phyloP scores from a whole-genome alignment of 2,329 filamentous ascomycete species.

The Cylindrodendrum hubeiense region DNA sequence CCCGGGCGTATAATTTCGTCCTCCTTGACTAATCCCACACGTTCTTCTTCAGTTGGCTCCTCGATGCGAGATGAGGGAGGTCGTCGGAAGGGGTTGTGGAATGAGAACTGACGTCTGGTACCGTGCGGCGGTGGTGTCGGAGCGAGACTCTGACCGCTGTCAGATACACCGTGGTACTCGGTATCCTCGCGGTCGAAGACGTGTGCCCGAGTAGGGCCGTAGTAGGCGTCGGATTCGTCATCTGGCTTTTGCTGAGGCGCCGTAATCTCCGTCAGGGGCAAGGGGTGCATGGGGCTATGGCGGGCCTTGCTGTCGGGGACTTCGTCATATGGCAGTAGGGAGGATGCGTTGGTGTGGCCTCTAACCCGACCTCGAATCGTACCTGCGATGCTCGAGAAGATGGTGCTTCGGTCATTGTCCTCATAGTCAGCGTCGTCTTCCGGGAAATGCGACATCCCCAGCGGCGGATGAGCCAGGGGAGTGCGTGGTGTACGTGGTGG shows the following conservation, averaged over 20 bases:
- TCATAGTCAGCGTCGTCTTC: conserved; percentile 66
- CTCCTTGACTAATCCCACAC: conserved; percentile 84
- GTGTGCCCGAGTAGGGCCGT: conserved; percentile 55
- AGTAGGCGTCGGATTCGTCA: conserved; percentile 57
- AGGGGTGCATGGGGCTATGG: conserved; percentile 69
- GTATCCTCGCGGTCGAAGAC: conserved; percentile 61
- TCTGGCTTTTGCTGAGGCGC: conserved; percentile 61
- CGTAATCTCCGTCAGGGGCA: conserved; percentile 72
- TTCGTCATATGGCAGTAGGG: conserved; percentile 50
- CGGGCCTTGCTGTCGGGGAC: conserved; percentile 57
- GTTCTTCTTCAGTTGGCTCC: conserved; percentile 82
- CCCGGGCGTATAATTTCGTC: too few species aligned
- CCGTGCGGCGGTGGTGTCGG: conserved; percentile 73
- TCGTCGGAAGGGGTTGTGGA: conserved; percentile 81
- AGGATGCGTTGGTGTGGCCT: conserved; percentile 49
- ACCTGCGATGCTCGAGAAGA: conserved; percentile 69
- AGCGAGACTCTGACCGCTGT: conserved; percentile 56
- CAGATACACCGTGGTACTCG: conserved; percentile 62
- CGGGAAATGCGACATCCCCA: conserved; percentile 91
- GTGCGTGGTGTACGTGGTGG: conserved; percentile 41
- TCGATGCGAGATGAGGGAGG: conserved; percentile 48
- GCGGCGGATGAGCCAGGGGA: conserved; percentile 51
- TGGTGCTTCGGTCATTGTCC: conserved; percentile 59
- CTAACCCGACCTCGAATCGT: conserved; percentile 57
- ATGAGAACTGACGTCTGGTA: conserved; percentile 87